A percentile compares a stretch with the other conserved stretches of the same genome.
phyloP scores from a whole-genome alignment of 2,329 filamentous ascomycete genomes.

The Sarocladiaceae sp. region DNA sequence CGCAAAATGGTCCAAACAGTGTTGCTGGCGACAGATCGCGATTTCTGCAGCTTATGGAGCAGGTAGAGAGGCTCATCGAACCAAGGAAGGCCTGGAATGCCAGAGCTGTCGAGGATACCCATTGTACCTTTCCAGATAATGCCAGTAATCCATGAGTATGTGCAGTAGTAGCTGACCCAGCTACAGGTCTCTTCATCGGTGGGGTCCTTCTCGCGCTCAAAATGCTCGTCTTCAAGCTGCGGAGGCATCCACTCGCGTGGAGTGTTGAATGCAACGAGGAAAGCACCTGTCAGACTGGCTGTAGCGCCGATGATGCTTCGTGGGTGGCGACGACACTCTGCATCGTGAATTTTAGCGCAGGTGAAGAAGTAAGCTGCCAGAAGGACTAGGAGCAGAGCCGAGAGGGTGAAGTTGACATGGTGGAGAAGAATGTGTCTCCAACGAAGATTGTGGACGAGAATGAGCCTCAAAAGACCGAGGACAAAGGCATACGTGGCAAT shows the following conservation, averaged over 20 bases:
- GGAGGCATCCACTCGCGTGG: constrained; percentile 46
- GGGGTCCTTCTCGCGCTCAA: constrained; percentile 27
- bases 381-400: constrained; percentile 29
- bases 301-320: constrained; percentile 28
- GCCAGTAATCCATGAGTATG: constrained; percentile 44
- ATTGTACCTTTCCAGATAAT: constrained; percentile 41
- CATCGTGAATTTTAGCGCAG: constrained; percentile 35
- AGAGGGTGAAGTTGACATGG: constrained; percentile 41
- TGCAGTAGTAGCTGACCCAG: constrained; percentile 45
- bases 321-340: constrained; percentile 22
- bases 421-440: constrained; percentile 42
- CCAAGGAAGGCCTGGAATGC: constrained; percentile 44
- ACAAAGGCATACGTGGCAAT: constrained; percentile 34
- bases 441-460: constrained; percentile 30
- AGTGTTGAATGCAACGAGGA: constrained; percentile 35
- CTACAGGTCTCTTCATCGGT: constrained; percentile 47
- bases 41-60: constrained; percentile 34
- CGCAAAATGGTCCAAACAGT: constrained; percentile 40
- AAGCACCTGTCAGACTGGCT: constrained; percentile 28
- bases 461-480: constrained; percentile 36
- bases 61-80: constrained; percentile 48
- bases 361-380: constrained; percentile 33
- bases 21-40: constrained; percentile 34
- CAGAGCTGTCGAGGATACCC: constrained; percentile 37
- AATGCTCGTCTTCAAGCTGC: constrained; percentile 30